Evolutionary conservation across 1,284 basidiomycete species (phyloP).

Genomic region (Afroboletus lepidellus): DNA sequence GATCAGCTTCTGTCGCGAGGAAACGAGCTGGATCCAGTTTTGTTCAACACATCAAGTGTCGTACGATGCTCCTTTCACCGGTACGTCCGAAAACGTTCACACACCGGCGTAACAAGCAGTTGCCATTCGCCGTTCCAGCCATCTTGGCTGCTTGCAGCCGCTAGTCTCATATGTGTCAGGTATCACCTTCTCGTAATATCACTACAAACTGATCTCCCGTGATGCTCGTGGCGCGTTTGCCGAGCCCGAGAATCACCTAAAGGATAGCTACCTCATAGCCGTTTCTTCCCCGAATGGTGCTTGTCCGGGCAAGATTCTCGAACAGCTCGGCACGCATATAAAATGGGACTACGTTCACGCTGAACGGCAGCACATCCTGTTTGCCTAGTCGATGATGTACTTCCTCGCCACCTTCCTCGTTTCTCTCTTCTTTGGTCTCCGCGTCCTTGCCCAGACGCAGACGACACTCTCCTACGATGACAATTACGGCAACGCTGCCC

Average conservation of each 20-base stretch:
- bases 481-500: constrained; percentile 27
- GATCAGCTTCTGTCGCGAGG: neutral
- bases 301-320: constrained; percentile 1
- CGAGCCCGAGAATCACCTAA: neutral
- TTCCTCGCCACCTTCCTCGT: constrained; percentile 9
- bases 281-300: constrained; percentile 2
- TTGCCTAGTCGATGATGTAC: constrained; percentile 16
- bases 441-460: constrained; percentile 23
- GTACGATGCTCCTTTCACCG: neutral
- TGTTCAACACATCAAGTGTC: neutral
- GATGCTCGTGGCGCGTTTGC: neutral
- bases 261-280: neutral
- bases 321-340: constrained; percentile 16
- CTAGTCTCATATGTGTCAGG: neutral
- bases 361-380: neutral
- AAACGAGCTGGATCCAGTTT: neutral
- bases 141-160: neutral
- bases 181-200: neutral
- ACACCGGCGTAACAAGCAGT: too few species aligned
- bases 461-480: constrained; percentile 31
- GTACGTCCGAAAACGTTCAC: neutral
- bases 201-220: neutral
- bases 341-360: constrained; percentile 3
- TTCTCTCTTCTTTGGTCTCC: constrained; percentile 5
- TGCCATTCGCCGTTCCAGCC: neutral